Base-by-base conservation (phyloP, 257 asterid species). In the Haberlea rhodopensis region DNA sequence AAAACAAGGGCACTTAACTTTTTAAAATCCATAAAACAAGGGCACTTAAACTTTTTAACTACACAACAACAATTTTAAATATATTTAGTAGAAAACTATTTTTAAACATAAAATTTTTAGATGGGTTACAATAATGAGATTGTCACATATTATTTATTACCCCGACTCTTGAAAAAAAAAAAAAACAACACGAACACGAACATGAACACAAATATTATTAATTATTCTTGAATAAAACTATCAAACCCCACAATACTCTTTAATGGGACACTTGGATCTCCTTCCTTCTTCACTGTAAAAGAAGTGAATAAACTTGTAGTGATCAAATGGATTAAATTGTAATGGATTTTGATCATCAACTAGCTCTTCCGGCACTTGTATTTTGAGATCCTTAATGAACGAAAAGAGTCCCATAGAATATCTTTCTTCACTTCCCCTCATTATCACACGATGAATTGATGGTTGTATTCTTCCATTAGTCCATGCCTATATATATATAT, bases 381-480 rank as follows among this genome's bases (percentile, higher is more conserved):
- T 58, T 57, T 55, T 28, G 0, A 13, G 3, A 72, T 76, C 77
- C 67, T 27, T 72, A 5, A 72, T 67, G 60, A 76, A 76, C 16
- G 78, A 2, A 55, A 76, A 71, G 4, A 71, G 21, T 37, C 75
- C 78, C 0, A 76, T 48, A 4, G 81, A 71, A 52, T 76, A 76
- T 63, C 78, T 71, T 63, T 67, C 75, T 31, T 63, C 69, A 19
- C 57, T 70, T 54, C 81, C 83, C 53, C 67, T 69, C 29, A 81
- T 78, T 6, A 67, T 67, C 54, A 81, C 86, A 53, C 79, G 58
- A 20, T 81, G 84, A 2, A 9, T 2, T 2, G 78, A 23, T 11
- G 86, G 60, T 18, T 81, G 65, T 53, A 81, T 75, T 56, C 87
- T 74, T 52, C 81, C 78, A 56, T 82, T 82, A 26, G 72, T 76